Conservation (phyloP, 2,329 filamentous ascomycete genomes). For the Blastomyces emzantsi region DNA sequence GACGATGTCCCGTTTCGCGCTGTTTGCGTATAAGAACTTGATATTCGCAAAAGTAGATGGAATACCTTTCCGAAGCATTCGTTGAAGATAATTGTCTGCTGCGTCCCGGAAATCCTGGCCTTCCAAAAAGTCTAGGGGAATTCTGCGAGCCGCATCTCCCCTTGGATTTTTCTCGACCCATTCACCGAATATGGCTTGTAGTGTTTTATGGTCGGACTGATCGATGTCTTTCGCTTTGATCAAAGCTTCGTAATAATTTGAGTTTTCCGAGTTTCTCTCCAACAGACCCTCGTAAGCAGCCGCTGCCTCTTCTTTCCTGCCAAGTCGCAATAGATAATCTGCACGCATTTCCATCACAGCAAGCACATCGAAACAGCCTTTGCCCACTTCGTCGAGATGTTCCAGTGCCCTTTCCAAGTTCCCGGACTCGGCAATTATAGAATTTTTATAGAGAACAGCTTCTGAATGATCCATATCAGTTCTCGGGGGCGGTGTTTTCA, state of each 20-base stretch:
- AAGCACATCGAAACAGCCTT: slow-evolving; percentile 71
- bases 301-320: slow-evolving; percentile 66
- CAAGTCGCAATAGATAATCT: slow-evolving; percentile 71
- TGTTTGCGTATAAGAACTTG: slow-evolving; percentile 79
- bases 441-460: slow-evolving; percentile 89
- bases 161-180: slow-evolving; percentile 74
- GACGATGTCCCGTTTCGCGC: slow-evolving; percentile 67
- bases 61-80: slow-evolving; percentile 85
- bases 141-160: slow-evolving; percentile 72
- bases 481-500: slow-evolving; percentile 70
- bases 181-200: slow-evolving; percentile 68
- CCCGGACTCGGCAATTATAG: slow-evolving; percentile 81
- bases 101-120: slow-evolving; percentile 72
- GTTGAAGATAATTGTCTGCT: slow-evolving; percentile 67
- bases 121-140: slow-evolving; percentile 81
- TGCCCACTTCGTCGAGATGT: slow-evolving; percentile 69
- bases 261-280: slow-evolving; percentile 79
- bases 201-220: slow-evolving; percentile 51
- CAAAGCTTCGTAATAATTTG: slow-evolving; percentile 74
- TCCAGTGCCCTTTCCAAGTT: slow-evolving; percentile 75
- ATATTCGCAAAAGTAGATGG: slow-evolving; percentile 96
- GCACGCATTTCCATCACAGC: slow-evolving; percentile 79
- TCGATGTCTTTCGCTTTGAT: slow-evolving; percentile 58
- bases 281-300: slow-evolving; percentile 72
- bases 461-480: slow-evolving; percentile 88